Evolutionary conservation across 139 green algal genomes (phyloP).

Genomic region (Coccomyxa sp.): DNA sequence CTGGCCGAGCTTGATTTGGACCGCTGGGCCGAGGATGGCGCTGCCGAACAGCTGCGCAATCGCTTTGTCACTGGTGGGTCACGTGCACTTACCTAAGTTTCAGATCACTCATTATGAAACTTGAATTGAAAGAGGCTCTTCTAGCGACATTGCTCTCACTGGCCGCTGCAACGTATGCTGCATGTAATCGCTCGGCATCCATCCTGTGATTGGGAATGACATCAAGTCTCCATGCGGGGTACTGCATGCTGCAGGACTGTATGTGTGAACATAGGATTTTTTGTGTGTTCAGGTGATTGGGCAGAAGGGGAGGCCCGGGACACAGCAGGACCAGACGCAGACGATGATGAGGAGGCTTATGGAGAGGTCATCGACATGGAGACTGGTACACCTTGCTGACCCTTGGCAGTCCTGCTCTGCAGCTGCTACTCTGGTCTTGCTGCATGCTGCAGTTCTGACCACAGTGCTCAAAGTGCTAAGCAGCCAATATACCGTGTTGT

Average conservation of each 20-base stretch:
- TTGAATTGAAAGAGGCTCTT: neutral
- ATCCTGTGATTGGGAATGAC: too few relatives aligned
- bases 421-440: neutral
- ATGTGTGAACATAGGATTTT: too few relatives aligned
- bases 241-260: too few relatives aligned
- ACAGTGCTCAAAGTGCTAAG: too few relatives aligned
- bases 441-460: too few relatives aligned
- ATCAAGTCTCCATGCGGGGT: too few relatives aligned
- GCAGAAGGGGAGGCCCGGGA: slow-evolving; percentile 59
- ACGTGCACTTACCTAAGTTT: too few relatives aligned
- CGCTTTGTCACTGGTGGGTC: slow-evolving; percentile 57
- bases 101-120: neutral
- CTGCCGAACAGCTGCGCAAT: slow-evolving; percentile 57
- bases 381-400: slow-evolving; percentile 42
- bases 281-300: slow-evolving; percentile 79
- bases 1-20: slow-evolving; percentile 11
- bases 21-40: slow-evolving; percentile 29
- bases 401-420: neutral
- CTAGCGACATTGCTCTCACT: neutral
- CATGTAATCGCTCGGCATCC: neutral
- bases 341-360: slow-evolving; percentile 56
- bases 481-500: neutral
- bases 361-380: slow-evolving; percentile 97
- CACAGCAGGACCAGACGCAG: slow-evolving; percentile 38
- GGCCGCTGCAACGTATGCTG: neutral